These are phyloP conservation scores for Amanita exitialis DNA, from an alignment of 768 basidiomycete genomes.

Conservation along the genomic window DNA sequence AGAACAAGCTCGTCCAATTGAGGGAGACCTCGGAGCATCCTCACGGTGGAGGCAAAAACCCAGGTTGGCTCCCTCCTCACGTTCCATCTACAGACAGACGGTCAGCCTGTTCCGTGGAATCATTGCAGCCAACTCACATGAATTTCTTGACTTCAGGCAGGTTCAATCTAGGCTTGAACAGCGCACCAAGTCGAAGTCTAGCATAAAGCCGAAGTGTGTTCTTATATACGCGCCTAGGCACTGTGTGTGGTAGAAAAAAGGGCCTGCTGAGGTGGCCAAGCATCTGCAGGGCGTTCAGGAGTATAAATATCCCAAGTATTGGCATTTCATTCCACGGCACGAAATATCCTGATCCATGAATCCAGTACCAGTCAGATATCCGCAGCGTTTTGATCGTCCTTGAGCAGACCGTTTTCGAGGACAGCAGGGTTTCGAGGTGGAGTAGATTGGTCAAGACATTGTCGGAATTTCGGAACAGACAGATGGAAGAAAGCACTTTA, in stretches of 20 bases:
- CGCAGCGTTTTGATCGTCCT: neutral
- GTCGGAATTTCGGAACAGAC: neutral
- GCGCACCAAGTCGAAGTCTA: too few relatives aligned
- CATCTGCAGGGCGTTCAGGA: too few relatives aligned
- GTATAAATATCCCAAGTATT: neutral
- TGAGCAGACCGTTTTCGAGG: neutral
- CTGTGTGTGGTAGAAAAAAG: too few relatives aligned
- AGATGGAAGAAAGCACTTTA: neutral
- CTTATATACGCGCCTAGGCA: too few relatives aligned
- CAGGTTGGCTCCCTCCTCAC: neutral
- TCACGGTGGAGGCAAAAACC: neutral
- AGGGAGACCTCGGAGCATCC: neutral
- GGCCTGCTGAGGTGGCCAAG: too few relatives aligned
- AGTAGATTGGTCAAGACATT: neutral
- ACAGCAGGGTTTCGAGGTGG: neutral
- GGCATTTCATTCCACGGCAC: neutral
- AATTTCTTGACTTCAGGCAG: neutral
- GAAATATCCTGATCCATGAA: neutral
- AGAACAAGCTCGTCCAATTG: neutral
- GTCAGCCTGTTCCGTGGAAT: neutral
- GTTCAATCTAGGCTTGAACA: neutral
- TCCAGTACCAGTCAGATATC: neutral
- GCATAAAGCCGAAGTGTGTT: too few relatives aligned
- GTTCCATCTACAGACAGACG: neutral
- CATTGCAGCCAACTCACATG: neutral